Conservation (phyloP, 257 asterid species). For the Solanum paucissectum region DNA sequence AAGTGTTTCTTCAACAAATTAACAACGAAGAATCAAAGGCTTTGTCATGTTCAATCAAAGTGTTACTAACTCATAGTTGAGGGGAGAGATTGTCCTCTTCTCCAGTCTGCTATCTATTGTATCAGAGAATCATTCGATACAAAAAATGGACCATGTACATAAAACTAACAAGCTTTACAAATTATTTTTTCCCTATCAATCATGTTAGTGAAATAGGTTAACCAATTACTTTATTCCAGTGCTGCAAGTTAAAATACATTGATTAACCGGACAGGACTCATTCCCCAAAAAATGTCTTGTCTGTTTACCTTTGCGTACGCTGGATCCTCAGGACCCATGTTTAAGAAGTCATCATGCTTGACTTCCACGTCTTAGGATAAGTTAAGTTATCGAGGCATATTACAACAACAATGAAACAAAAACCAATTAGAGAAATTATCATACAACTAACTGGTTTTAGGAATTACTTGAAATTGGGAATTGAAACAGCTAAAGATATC, state of each 20-base stretch:
- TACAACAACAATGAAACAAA: background rate
- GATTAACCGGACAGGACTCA: background rate
- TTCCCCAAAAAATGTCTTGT: background rate
- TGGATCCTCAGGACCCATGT: conserved; percentile 53
- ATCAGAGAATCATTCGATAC: background rate
- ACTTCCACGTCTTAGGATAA: conserved; percentile 49
- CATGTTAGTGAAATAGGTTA: background rate
- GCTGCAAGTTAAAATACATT: background rate
- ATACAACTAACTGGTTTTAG: background rate
- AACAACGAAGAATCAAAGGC: background rate
- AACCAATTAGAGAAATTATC: background rate
- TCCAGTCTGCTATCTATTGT: background rate
- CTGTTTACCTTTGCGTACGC: conserved; percentile 52
- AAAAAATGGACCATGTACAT: background rate
- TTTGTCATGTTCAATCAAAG: background rate
- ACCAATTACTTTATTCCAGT: background rate
- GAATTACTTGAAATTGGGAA: background rate
- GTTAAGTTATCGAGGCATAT: conserved; percentile 39
- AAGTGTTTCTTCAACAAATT: background rate
- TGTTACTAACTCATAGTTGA: background rate
- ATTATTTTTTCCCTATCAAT: background rate
- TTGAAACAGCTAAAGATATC: background rate
- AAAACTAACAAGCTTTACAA: background rate
- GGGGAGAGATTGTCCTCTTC: background rate
- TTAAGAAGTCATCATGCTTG: conserved; percentile 70